Evolutionary conservation across 1,284 basidiomycete genomes (phyloP), one percentile per base, ranked within the genome.

Genomic region (Rhodotorula sp.): DNA sequence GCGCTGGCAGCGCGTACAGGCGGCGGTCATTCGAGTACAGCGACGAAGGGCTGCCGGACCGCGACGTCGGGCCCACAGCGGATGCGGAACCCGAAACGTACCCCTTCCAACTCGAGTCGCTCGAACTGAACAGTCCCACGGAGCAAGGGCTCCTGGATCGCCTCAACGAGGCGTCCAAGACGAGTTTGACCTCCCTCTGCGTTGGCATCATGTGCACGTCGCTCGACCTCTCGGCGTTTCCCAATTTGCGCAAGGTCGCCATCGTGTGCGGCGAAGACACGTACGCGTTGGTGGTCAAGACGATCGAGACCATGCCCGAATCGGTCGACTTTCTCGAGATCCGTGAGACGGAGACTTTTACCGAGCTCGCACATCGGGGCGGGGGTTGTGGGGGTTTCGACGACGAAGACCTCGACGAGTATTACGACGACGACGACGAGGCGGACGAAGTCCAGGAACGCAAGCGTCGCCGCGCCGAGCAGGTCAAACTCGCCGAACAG

Each of bases 401-500:
- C 20, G 31, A 58, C 57, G 57, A 58, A 23, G 34, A 31, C 34
- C 31, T 34, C 12, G 29, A 58, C 29, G 18, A 39, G 8, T 58
- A 20, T 29, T 58, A 8, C 16, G 29, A 58, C 31, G n/a, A 3
- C 49, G 57, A 58, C 16, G 21, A 21, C 15, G 57, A 58, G 31
- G 57, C 57, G 57, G 57, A 43, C 57, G 57, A 18, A 20, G 57
- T 34, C 31, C 18, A 31, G 18, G 31, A 34, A 21, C 29, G 21
- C 31, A 20, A 58, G 5, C 31, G 23, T 21, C 7, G 57, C 31
- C 18, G 21, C 31, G 31, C 31, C 31, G 57, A 31, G 18, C 18
- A 39, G 21, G 16, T 21, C 57, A 31, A 58, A 34, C 18, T 51
- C 49, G 49, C 49, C 49, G 8, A 51, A 21, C 90, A 91, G 81